Evolutionary conservation across 1,284 basidiomycete genomes (phyloP).

Genomic region (Heterobasidion parviporum): DNA sequence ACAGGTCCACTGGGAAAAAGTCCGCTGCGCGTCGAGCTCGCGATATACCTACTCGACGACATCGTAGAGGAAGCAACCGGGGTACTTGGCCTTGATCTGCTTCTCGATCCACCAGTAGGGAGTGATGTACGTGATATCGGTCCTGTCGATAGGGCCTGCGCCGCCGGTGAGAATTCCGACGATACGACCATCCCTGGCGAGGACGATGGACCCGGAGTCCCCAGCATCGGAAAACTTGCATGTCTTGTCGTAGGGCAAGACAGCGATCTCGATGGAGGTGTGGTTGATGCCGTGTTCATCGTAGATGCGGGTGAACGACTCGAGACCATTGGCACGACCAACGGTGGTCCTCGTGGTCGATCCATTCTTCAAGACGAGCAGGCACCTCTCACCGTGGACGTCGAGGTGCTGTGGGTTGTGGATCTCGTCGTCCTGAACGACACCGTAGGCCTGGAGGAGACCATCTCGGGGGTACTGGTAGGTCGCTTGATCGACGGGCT

Average conservation of each 20-base stretch:
- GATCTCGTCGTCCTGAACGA: conserved; percentile 16
- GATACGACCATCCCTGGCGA: conserved; percentile 9
- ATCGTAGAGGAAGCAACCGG: conserved; percentile 8
- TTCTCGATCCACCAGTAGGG: conserved; percentile 11
- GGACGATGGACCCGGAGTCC: conserved; percentile 17
- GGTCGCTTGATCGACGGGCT: background rate
- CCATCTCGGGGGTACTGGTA: conserved; percentile 17
- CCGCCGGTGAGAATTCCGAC: conserved; percentile 15
- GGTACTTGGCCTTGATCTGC: conserved; percentile 11
- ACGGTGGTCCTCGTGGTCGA: conserved; percentile 20
- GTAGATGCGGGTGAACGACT: conserved; percentile 14
- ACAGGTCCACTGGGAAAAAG: background rate
- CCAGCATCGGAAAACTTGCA: conserved; percentile 14
- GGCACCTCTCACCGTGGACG: conserved; percentile 13
- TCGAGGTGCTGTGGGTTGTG: conserved; percentile 18
- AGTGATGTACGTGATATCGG: conserved; percentile 13
- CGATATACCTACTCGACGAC: conserved; percentile 4
- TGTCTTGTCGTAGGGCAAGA: conserved; percentile 13
- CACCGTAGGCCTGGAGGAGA: conserved; percentile 19
- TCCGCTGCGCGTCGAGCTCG: background rate
- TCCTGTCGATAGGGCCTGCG: conserved; percentile 5
- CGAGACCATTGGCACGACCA: conserved; percentile 16
- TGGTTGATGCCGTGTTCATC: conserved; percentile 2
- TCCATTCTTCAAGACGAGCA: conserved; percentile 22
- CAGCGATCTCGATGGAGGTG: conserved; percentile 12